Conservation (phyloP, 768 basidiomycete species). For the Leccinum rimulosum region DNA sequence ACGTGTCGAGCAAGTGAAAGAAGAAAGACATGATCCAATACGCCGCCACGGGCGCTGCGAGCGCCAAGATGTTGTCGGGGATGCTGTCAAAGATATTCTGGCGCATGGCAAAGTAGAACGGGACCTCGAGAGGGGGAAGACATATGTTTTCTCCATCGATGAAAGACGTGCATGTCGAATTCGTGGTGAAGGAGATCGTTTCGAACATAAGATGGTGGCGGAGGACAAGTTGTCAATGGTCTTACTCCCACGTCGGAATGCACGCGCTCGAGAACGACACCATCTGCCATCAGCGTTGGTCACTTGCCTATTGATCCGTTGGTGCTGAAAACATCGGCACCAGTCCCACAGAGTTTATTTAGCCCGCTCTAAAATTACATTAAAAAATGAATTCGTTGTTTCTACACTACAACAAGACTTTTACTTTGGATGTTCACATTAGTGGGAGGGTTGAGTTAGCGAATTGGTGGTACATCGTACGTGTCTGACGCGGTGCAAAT, state of each 20-base stretch:
- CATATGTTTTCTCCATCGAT: constrained; percentile 38
- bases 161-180: constrained; percentile 35
- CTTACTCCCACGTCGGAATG: constrained; percentile 6
- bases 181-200: constrained; percentile 27
- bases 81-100: constrained; percentile 51
- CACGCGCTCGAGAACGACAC: too few relatives aligned
- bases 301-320: too few relatives aligned
- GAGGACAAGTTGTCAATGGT: not conserved
- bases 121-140: constrained; percentile 35
- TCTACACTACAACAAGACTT: constrained; percentile 34
- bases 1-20: constrained; percentile 83
- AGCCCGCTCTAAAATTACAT: not conserved
- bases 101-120: constrained; percentile 55
- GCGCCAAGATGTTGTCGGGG: constrained; percentile 68
- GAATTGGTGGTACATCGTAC: constrained; percentile 31
- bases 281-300: too few relatives aligned
- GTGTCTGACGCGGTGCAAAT: constrained; percentile 26
- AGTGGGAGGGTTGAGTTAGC: constrained; percentile 30
- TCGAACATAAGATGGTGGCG: constrained; percentile 16
- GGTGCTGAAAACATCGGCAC: too few relatives aligned
- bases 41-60: constrained; percentile 70
- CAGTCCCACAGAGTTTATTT: too few relatives aligned
- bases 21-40: constrained; percentile 84
- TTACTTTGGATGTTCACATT: constrained; percentile 34
- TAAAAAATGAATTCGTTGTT: constrained; percentile 20